A percentile compares a stretch with the other conserved stretches of the same genome.
Evolutionary conservation across 2,329 filamentous ascomycete species (phyloP).

Genomic region (Zymoseptoria crescenta): DNA sequence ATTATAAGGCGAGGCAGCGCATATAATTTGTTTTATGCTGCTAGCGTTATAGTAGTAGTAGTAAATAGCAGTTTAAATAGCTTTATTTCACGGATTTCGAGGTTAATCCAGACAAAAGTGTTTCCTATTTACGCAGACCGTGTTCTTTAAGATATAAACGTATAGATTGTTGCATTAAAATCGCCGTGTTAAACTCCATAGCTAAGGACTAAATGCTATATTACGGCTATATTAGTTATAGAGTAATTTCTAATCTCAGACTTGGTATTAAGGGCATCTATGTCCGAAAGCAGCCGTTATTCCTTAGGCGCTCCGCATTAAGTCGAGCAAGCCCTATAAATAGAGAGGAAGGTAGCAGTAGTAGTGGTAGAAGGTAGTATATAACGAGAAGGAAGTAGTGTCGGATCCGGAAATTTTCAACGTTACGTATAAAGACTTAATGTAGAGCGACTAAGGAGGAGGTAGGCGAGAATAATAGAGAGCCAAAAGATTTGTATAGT

Average conservation of each 20-base stretch:
- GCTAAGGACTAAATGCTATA: background rate
- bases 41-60: background rate
- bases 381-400: background rate
- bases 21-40: background rate
- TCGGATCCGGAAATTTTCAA: background rate
- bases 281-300: background rate
- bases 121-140: background rate
- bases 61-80: background rate
- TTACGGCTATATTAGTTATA: background rate
- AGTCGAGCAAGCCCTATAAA: background rate
- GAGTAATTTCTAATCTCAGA: background rate
- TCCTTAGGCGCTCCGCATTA: background rate
- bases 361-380: background rate
- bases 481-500: background rate
- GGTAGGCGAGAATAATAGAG: background rate
- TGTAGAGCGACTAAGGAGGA: background rate
- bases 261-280: background rate
- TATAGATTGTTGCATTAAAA: background rate
- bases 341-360: background rate
- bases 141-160: background rate
- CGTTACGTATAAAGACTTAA: background rate
- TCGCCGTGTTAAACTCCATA: background rate
- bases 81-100: background rate
- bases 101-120: background rate
- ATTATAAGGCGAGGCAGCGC: background rate